Evolutionary conservation across 164 flowering plant genomes (phyloP).

Genomic region (Berberis vulgaris): DNA sequence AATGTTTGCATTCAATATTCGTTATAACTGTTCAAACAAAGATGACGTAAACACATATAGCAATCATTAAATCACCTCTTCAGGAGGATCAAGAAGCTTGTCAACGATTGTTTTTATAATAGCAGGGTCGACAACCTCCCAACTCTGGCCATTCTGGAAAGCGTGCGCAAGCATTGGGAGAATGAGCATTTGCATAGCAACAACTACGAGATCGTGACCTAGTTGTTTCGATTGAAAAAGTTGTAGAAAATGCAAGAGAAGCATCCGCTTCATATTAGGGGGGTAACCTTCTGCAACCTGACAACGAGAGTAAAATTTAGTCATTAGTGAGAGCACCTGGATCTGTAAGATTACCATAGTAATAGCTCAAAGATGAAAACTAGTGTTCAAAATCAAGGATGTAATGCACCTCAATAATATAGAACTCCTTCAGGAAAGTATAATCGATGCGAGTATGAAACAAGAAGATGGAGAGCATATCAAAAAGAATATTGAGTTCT

Average conservation of each 20-base stretch:
- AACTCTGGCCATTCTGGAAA: constrained; percentile 83
- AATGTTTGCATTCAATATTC: not conserved
- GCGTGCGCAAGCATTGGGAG: constrained; percentile 98
- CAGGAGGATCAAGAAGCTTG: constrained; percentile 97
- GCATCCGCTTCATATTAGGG: constrained; percentile 73
- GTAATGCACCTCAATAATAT: constrained; percentile 74
- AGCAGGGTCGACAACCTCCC: constrained; percentile 89
- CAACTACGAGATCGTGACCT: constrained; percentile 86
- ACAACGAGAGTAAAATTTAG: not conserved
- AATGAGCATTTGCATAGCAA: constrained; percentile 97
- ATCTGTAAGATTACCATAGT: not conserved
- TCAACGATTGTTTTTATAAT: constrained; percentile 91
- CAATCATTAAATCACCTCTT: constrained; percentile 59
- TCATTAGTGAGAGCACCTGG: not conserved
- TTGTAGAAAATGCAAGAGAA: constrained; percentile 70
- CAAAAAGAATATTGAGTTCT: constrained; percentile 89
- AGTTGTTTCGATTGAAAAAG: constrained; percentile 89
- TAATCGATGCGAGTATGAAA: constrained; percentile 83
- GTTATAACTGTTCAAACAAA: constrained; percentile 3
- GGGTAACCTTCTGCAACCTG: constrained; percentile 97
- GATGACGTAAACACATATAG: not conserved
- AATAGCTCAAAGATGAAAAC: not conserved
- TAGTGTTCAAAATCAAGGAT: too few species aligned
- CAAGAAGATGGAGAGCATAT: constrained; percentile 87
- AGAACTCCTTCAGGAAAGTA: constrained; percentile 97